Evolutionary conservation across 2,329 filamentous ascomycete genomes (phyloP).

Genomic region (Xylogone sp.): DNA sequence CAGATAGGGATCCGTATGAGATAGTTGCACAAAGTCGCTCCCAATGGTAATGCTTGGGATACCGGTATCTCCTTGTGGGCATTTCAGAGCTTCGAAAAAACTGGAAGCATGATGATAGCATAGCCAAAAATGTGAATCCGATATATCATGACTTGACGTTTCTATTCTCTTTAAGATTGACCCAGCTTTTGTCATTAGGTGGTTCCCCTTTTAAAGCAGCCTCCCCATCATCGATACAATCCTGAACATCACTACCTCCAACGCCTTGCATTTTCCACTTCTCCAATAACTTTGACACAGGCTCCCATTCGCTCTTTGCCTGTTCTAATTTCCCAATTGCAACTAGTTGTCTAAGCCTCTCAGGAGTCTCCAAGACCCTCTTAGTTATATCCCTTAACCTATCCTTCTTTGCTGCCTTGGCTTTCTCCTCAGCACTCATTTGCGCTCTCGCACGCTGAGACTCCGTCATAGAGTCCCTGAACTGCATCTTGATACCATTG

Average conservation of each 20-base stretch:
- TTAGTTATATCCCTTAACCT: slow-evolving; percentile 16
- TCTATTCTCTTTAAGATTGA: slow-evolving; percentile 11
- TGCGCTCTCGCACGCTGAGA: slow-evolving; percentile 2
- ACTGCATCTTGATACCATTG: slow-evolving; percentile 20
- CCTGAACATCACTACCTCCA: slow-evolving; percentile 26
- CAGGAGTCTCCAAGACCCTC: slow-evolving; percentile 21
- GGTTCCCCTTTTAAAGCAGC: slow-evolving; percentile 25
- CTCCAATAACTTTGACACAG: slow-evolving; percentile 36
- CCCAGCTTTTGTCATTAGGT: slow-evolving; percentile 18
- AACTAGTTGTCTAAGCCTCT: slow-evolving; percentile 53
- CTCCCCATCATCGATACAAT: slow-evolving; percentile 31
- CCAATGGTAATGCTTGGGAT: slow-evolving; percentile 1
- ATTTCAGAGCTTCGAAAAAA: background rate
- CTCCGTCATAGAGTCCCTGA: slow-evolving; percentile 16
- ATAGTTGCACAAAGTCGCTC: slow-evolving; percentile 46
- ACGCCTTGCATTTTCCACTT: slow-evolving; percentile 28
- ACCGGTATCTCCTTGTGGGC: too few relatives aligned
- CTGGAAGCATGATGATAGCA: background rate
- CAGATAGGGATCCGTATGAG: slow-evolving; percentile 84
- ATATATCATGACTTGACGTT: slow-evolving; percentile 11
- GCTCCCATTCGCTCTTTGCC: slow-evolving; percentile 44
- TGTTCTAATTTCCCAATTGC: slow-evolving; percentile 56
- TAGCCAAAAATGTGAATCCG: background rate
- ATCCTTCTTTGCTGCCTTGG: slow-evolving; percentile 8
- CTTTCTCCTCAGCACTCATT: slow-evolving; percentile 37